phyloP scores from a whole-genome alignment of 805 yeast species.

The Metschnikowia amazonensis region DNA sequence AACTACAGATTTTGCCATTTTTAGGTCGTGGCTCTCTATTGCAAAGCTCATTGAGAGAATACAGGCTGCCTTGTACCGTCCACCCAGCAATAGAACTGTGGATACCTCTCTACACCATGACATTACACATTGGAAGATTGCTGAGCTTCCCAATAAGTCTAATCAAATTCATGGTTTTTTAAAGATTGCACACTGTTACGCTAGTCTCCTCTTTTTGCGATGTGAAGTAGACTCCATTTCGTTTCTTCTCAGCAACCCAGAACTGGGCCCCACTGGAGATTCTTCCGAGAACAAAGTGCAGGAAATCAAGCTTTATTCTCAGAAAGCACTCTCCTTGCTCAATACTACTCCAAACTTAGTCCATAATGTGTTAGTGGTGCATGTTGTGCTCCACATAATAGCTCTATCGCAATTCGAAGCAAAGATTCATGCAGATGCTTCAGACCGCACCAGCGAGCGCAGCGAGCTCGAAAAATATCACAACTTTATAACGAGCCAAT shows the following conservation, averaged over 20 bases:
- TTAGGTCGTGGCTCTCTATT: conserved; percentile 1
- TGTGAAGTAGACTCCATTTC: conserved; percentile 5
- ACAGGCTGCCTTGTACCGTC: conserved; percentile 5
- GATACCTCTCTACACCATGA: not conserved
- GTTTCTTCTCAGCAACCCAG: conserved; percentile 3
- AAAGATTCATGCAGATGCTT: not conserved
- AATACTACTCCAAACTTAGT: not conserved
- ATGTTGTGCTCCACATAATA: conserved; percentile 2
- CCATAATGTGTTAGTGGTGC: conserved; percentile 5
- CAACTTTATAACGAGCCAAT: not conserved
- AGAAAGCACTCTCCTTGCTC: not conserved
- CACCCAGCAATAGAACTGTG: conserved; percentile 1
- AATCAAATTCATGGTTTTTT: not conserved
- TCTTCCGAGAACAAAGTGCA: not conserved
- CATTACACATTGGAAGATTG: not conserved
- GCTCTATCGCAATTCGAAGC: conserved; percentile 3
- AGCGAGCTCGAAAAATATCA: not conserved
- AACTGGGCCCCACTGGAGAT: not conserved
- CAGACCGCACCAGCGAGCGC: not conserved
- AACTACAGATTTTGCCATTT: not conserved
- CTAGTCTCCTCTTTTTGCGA: conserved; percentile 1
- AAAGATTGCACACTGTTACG: conserved; percentile 3
- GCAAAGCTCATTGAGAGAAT: not conserved
- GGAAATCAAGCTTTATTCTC: not conserved
- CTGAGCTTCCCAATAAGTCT: not conserved